A percentile compares a stretch with the other conserved stretches of the same genome.
Evolutionary conservation across 495 filamentous ascomycete species (phyloP).

Genomic region (Stereocaulon alpinum): DNA sequence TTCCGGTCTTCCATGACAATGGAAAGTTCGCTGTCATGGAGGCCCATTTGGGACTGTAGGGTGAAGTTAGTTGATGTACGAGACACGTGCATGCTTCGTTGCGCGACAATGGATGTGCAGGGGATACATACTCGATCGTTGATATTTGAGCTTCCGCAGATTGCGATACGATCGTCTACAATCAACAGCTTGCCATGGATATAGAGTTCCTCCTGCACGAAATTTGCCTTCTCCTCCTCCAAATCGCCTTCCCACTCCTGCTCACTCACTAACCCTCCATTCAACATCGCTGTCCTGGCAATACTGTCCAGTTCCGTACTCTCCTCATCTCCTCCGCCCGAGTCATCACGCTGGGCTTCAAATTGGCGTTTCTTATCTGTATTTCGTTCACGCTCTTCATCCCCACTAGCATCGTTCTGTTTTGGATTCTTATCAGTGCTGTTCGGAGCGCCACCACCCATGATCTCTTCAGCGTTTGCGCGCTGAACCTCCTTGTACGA

Average conservation of each 20-base stretch:
- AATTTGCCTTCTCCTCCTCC: slow-evolving; percentile 68
- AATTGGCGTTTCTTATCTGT: slow-evolving; percentile 53
- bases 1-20: slow-evolving; percentile 85
- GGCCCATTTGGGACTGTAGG: slow-evolving; percentile 63
- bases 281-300: slow-evolving; percentile 71
- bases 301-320: slow-evolving; percentile 54
- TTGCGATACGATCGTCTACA: slow-evolving; percentile 67
- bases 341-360: slow-evolving; percentile 43
- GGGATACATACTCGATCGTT: slow-evolving; percentile 61
- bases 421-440: slow-evolving; percentile 36
- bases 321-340: slow-evolving; percentile 32
- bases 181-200: slow-evolving; percentile 84
- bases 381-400: slow-evolving; percentile 33
- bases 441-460: slow-evolving; percentile 61
- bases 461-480: slow-evolving; percentile 74
- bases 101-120: neutral
- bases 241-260: slow-evolving; percentile 63
- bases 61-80: slow-evolving; percentile 12
- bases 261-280: slow-evolving; percentile 51
- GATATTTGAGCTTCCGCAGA: slow-evolving; percentile 84
- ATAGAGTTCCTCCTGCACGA: slow-evolving; percentile 92
- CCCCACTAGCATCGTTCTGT: slow-evolving; percentile 30
- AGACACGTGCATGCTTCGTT: neutral
- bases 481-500: slow-evolving; percentile 77
- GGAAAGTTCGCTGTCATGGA: slow-evolving; percentile 84